Base-by-base conservation (phyloP, 352 stramenopile genomes). In the Pythium dissotocum region DNA sequence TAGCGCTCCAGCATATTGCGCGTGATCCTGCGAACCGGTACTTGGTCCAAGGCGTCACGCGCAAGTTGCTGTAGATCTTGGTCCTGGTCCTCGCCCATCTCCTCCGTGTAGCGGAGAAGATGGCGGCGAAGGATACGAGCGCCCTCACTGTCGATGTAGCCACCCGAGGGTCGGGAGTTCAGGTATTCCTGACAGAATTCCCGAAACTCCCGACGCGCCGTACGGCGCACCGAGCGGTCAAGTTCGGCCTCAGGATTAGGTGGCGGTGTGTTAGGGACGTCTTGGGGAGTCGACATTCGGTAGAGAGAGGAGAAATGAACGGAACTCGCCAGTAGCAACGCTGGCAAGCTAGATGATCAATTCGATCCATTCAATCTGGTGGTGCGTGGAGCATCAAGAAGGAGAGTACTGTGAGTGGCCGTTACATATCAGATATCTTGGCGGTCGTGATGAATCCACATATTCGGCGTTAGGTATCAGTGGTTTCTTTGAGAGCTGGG, bases 391-490 rank as follows among this genome's bases (percentile, higher is more conserved):
- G 40, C 10, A 52, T 14, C 6, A 52, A 14, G 14, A 14, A 10
- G n/a, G 10, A n/a, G 3, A 28, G 14, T 28, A 28, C 44, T n/a
- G 44, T 28, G 7, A 28, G 44, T 52, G 30, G n/a, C 44, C 2
- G 48, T 33, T 14, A 33, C 4, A 35, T 54, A 54, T 33, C 48
- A 54, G 48, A 54, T 33, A 54, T 54, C 24, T 30, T 35, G 6
- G 4, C 14, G 16, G n/a, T n/a, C 44, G 44, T 52, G 1, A 52
- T 13, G 44, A 28, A 52, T 52, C 44, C 6, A 0, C 6, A 52
- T 52, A 28, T 52, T 54, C 9, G 48, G 48, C 24, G 48, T 54
- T 54, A 54, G 4, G 24, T 54, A 54, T 54, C 48, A 54, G 48
- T 1, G 21, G 21, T 24, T 24, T 24, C 21, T 24, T 24, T 24